Conservation (phyloP, 345 rosid genomes). For the Pelargonium nanum region DNA sequence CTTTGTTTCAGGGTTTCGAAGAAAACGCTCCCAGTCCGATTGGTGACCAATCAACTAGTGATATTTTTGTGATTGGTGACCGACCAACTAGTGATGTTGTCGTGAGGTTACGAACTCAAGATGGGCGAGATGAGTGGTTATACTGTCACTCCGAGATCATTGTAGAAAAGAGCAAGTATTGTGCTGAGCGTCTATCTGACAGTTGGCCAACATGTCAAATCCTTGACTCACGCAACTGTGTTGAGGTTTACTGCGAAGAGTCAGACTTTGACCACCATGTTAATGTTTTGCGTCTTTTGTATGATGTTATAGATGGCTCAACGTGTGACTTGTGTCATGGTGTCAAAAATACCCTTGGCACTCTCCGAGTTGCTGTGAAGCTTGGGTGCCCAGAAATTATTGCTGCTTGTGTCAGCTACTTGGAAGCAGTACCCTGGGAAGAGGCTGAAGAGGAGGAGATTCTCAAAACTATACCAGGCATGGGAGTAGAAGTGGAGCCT, state of each 20-base stretch:
- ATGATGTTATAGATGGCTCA: slow-evolving; percentile 33
- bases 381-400: slow-evolving; percentile 53
- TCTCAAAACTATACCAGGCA: slow-evolving; percentile 44
- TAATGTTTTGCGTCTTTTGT: slow-evolving; percentile 64
- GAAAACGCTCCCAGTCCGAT: slow-evolving; percentile 34
- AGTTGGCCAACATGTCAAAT: slow-evolving; percentile 93
- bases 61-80: slow-evolving; percentile 64
- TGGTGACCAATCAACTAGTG: slow-evolving; percentile 71
- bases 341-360: slow-evolving; percentile 72
- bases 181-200: slow-evolving; percentile 80
- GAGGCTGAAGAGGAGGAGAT: slow-evolving; percentile 88
- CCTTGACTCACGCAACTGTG: slow-evolving; percentile 78
- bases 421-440: slow-evolving; percentile 98
- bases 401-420: slow-evolving; percentile 59
- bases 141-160: slow-evolving; percentile 75
- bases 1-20: slow-evolving; percentile 22
- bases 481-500: slow-evolving; percentile 57
- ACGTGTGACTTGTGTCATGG: slow-evolving; percentile 54
- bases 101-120: slow-evolving; percentile 67
- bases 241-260: slow-evolving; percentile 74
- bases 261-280: slow-evolving; percentile 63
- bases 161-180: slow-evolving; percentile 59
- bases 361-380: slow-evolving; percentile 60
- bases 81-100: slow-evolving; percentile 79
- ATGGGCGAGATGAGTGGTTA: slow-evolving; percentile 79